Percentiles rank a stretch among this genome's conserved stretches.
Evolutionary conservation across 768 basidiomycete genomes (phyloP).

Genomic region (Mycena filopes): DNA sequence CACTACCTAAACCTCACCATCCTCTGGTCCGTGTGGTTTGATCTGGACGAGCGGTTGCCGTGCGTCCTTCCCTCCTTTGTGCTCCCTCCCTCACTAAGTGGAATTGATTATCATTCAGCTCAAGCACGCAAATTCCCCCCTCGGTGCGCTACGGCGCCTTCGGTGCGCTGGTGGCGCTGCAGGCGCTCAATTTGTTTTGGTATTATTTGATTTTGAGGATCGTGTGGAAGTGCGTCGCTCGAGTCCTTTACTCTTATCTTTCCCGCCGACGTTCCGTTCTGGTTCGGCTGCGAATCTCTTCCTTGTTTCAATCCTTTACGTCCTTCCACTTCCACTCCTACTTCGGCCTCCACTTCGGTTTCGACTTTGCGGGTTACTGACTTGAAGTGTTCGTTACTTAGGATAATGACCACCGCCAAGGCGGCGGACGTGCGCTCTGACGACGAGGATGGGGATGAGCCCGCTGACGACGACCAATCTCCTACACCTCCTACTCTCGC

Average conservation of each 20-base stretch:
- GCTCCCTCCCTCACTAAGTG: not conserved
- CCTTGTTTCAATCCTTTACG: not conserved
- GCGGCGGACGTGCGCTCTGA: slow-evolving; percentile 85
- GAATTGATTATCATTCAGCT: not conserved
- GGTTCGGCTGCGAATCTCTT: no score
- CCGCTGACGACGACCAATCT: no score
- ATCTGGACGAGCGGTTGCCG: slow-evolving; percentile 78
- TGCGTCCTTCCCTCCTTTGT: slow-evolving; percentile 48
- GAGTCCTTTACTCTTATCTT: no score
- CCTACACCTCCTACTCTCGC: no score
- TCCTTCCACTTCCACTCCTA: no score
- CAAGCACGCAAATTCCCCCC: no score
- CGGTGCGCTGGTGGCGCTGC: slow-evolving; percentile 74
- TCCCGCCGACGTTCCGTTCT: no score
- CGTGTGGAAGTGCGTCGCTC: slow-evolving; percentile 70
- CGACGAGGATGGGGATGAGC: slow-evolving; percentile 66
- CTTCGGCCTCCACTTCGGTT: no score
- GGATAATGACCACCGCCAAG: slow-evolving; percentile 59
- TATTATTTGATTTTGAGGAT: slow-evolving; percentile 86
- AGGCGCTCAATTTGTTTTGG: slow-evolving; percentile 93
- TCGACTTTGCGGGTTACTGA: not conserved
- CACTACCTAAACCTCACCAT: slow-evolving; percentile 90
- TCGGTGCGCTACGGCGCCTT: slow-evolving; percentile 79
- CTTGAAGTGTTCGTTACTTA: slow-evolving; percentile 42
- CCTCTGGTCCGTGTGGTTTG: slow-evolving; percentile 85